phyloP scores from a whole-genome alignment of 2,329 filamentous ascomycete genomes.

The Boeremia exigua region DNA sequence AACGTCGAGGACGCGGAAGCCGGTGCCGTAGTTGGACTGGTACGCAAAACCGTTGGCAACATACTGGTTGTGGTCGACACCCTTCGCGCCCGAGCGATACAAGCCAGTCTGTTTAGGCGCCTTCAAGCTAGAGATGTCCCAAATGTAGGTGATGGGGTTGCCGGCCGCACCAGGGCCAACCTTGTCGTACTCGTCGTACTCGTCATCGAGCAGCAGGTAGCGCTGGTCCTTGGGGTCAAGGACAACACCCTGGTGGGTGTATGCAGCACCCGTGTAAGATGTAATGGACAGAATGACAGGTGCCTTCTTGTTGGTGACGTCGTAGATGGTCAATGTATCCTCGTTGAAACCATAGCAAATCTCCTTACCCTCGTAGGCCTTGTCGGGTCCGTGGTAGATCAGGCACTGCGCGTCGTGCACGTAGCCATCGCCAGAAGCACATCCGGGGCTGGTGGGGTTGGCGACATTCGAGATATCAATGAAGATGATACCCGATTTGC shows the following conservation, averaged over 20 bases:
- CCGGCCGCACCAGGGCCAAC: constrained; percentile 42
- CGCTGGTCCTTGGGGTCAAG: constrained; percentile 48
- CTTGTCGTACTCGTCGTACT: constrained; percentile 49
- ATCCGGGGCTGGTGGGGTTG: constrained; percentile 62
- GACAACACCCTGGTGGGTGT: constrained; percentile 66
- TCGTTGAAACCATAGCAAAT: constrained; percentile 66
- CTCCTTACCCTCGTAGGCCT: constrained; percentile 55
- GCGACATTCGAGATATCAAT: constrained; percentile 62
- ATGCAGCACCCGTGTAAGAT: constrained; percentile 62
- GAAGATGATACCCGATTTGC: constrained; percentile 64
- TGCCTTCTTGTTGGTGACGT: constrained; percentile 58
- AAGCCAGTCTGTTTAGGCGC: constrained; percentile 47
- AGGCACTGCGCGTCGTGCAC: constrained; percentile 68
- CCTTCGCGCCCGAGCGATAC: constrained; percentile 48
- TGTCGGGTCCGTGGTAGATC: constrained; percentile 60
- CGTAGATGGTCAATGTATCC: constrained; percentile 60
- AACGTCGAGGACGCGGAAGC: constrained; percentile 52
- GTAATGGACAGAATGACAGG: constrained; percentile 59
- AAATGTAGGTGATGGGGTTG: constrained; percentile 49
- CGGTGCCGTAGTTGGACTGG: constrained; percentile 53
- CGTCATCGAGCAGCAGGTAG: constrained; percentile 48
- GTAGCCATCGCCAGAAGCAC: constrained; percentile 62
- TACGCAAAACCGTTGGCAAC: constrained; percentile 51
- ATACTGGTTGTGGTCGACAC: constrained; percentile 58
- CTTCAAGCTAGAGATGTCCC: constrained; percentile 45